These are phyloP conservation scores for Tuber indicum DNA, from an alignment of 495 filamentous ascomycete species.

Conservation along the genomic window DNA sequence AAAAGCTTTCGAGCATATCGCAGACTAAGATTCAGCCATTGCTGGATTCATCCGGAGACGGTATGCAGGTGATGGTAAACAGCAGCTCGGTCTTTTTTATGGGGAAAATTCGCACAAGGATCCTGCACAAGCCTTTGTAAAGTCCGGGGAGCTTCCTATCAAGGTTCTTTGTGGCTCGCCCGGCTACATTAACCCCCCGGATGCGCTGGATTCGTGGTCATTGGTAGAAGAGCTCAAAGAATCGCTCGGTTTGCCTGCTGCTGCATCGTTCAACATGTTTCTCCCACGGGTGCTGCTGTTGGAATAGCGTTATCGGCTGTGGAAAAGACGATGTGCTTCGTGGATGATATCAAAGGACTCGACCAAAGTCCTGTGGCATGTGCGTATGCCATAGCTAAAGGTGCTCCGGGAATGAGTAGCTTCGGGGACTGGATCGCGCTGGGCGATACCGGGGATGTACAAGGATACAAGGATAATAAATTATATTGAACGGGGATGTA, in stretches of 20 bases:
- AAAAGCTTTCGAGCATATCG: constrained; percentile 96
- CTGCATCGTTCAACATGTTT: constrained; percentile 98
- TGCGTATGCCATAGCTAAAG: constrained; percentile 90
- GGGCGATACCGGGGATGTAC: constrained; percentile 76
- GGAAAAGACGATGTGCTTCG: constrained; percentile 96
- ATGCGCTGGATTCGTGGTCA: constrained; percentile 93
- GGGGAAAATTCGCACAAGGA: constrained; percentile 97
- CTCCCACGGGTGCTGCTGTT: constrained; percentile 90
- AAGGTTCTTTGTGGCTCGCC: constrained; percentile 84
- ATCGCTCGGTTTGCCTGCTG: constrained; percentile 76
- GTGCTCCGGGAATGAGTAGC: constrained; percentile 89
- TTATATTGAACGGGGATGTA: no score
- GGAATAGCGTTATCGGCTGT: constrained; percentile 74
- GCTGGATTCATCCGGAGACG: constrained; percentile 94
- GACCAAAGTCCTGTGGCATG: constrained; percentile 78
- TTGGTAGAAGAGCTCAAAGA: constrained; percentile 91
- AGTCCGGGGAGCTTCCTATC: constrained; percentile 71
- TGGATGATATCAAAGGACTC: constrained; percentile 84
- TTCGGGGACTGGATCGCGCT: constrained; percentile 95
- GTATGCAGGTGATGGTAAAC: constrained; percentile 75
- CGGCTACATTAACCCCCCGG: constrained; percentile 92
- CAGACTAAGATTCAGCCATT: constrained; percentile 90
- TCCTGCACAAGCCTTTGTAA: constrained; percentile 75
- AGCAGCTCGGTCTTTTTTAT: constrained; percentile 81
- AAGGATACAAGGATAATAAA: no score